These are phyloP conservation scores for Aschersonia sp. DNA, from an alignment of 2,329 filamentous ascomycete genomes.

Conservation along the genomic window DNA sequence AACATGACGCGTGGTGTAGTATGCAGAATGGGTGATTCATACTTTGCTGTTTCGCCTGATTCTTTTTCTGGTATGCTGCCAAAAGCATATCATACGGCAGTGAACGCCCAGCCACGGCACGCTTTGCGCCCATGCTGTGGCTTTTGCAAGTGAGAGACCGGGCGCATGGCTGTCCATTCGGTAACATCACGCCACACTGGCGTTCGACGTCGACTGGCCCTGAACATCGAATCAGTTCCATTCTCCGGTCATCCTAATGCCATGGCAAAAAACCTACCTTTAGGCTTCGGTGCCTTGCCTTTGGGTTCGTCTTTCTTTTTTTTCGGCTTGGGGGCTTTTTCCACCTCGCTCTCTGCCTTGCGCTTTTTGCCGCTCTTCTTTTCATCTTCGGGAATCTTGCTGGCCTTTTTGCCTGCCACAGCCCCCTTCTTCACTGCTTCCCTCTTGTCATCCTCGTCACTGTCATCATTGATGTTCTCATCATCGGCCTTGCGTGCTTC, in stretches of 20 bases:
- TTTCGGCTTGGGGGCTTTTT: constrained; percentile 75
- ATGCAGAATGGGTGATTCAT: constrained; percentile 21
- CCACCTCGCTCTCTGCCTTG: constrained; percentile 61
- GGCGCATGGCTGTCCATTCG: constrained; percentile 78
- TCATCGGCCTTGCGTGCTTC: constrained; percentile 37
- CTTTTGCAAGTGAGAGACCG: constrained; percentile 86
- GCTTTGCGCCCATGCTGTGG: constrained; percentile 88
- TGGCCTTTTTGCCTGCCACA: constrained; percentile 43
- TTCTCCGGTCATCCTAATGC: background rate
- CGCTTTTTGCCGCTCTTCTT: constrained; percentile 56
- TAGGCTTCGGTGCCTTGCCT: constrained; percentile 68
- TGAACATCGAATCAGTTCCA: constrained; percentile 10
- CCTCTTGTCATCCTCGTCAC: constrained; percentile 30
- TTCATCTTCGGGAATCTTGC: constrained; percentile 53
- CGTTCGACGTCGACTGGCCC: constrained; percentile 86
- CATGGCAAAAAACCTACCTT: constrained; percentile 34
- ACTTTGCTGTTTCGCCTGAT: constrained; percentile 96
- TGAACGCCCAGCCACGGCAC: constrained; percentile 73
- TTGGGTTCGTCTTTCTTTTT: constrained; percentile 94
- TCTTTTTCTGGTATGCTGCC: constrained; percentile 88
- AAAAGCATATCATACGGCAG: constrained; percentile 88
- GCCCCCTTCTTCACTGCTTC: constrained; percentile 5
- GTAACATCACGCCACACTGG: constrained; percentile 77
- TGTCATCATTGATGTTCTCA: constrained; percentile 32
- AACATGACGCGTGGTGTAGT: background rate